A percentile compares a stretch with the other conserved stretches of the same genome.
These are phyloP conservation scores for Capsicum rhomboideum DNA, from an alignment of 257 asterid species.

Conservation along the genomic window DNA sequence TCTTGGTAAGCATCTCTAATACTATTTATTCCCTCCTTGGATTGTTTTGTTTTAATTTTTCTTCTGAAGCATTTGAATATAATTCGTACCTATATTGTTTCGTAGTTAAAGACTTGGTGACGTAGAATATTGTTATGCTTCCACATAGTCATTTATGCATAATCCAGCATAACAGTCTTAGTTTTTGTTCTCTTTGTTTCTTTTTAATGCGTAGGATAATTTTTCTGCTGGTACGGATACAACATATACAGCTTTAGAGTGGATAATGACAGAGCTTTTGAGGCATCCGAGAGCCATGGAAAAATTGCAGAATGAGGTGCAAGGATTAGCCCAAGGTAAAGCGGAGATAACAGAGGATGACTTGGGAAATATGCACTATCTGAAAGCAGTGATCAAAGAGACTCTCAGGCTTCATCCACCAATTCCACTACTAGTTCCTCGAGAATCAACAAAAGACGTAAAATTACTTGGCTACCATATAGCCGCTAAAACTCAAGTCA, in stretches of 20 bases:
- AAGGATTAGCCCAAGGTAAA: slow-evolving; percentile 3
- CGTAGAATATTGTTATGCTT: not conserved
- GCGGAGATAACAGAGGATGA: slow-evolving; percentile 27
- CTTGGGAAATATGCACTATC: slow-evolving; percentile 28
- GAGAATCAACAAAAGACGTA: slow-evolving; percentile 29
- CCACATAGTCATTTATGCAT: no score
- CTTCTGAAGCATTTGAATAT: not conserved
- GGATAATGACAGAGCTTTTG: slow-evolving; percentile 37
- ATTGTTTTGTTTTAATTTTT: not conserved
- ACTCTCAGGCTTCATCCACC: slow-evolving; percentile 39
- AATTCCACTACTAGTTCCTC: slow-evolving; percentile 29
- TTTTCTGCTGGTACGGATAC: slow-evolving; percentile 49
- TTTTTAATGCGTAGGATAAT: slow-evolving; percentile 24
- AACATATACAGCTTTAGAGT: slow-evolving; percentile 13
- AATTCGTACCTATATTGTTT: not conserved
- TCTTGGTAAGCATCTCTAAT: not conserved
- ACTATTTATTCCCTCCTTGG: not conserved
- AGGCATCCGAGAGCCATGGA: slow-evolving; percentile 3
- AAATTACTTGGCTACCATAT: slow-evolving; percentile 35
- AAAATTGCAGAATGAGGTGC: slow-evolving; percentile 26
- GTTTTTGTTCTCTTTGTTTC: no score
- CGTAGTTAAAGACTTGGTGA: not conserved
- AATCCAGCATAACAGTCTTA: no score
- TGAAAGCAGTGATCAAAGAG: slow-evolving; percentile 43
- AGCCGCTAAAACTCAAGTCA: slow-evolving; percentile 16